Evolutionary conservation across 306 rosid species (phyloP), one percentile per base, ranked within the genome.

Genomic region (Carpinus viminea): DNA sequence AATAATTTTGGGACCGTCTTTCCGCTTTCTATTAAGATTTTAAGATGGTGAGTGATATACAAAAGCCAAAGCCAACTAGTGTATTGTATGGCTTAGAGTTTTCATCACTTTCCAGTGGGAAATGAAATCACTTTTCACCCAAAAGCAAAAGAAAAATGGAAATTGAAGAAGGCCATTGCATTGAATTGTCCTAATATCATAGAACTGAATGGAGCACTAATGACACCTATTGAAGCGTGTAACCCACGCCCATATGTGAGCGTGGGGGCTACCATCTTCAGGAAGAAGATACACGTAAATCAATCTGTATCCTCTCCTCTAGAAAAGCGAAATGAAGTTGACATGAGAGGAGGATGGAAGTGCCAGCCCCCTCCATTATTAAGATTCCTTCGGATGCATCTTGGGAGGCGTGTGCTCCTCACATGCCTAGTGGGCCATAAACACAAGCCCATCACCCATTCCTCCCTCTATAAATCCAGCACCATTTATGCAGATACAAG

Each of bases 401-500:
- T 17, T 15, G 31, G 34, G 59, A 80, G 81, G 81, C 85, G 76
- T 82, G 83, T 85, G 54, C 79, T 81, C 68, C 83, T 74, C 85
- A 55, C 76, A 85, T 64, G 86, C 81, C 80, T 56, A 43, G 24
- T 65, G 56, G 70, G 7, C 75, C 72, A 0, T 34, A 62, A 68
- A 68, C 68, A 21, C 70, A 70, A 8, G 52, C 18, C 55, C 10
- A 20, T 36, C 70, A 59, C 70, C 36, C 4, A 8, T 9, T 57
- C 26, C n/a, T 77, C 76, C 84, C 78, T 79, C 89, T 91, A 91
- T 93, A 93, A 88, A 89, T 86, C 78, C 60, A 34, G 68, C 78
- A 11, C 68, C 79, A 76, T 38, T 24, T 45, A 74, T 87, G 50
- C n/a, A 86, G 36, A 59, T 79, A 88, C 51, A 81, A 68, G 85